A percentile compares a stretch with the other conserved stretches of the same genome.
Evolutionary conservation across 768 basidiomycete genomes (phyloP).

Genomic region (Saitozyma sp.): DNA sequence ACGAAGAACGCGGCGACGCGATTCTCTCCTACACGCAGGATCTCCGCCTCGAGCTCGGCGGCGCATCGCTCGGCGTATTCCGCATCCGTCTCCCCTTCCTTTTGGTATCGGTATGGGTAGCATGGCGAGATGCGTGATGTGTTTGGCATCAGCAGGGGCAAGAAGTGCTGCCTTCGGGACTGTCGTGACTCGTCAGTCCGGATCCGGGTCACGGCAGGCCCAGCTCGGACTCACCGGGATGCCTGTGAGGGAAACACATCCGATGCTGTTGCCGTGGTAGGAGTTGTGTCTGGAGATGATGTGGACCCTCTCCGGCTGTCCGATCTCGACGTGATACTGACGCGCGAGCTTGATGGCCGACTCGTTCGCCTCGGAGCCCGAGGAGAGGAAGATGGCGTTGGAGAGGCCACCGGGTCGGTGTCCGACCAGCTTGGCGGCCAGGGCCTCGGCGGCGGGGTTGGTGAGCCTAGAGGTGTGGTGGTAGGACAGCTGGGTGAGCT

Average conservation of each 20-base stretch:
- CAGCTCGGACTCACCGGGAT: conserved; percentile 2
- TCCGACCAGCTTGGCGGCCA: conserved; percentile 66
- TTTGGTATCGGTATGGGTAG: conserved; percentile 76
- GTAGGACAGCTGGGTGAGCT: conserved; percentile 5
- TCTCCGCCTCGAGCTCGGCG: conserved; percentile 81
- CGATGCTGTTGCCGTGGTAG: conserved; percentile 73
- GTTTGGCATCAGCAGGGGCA: no score
- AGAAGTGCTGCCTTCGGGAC: background rate
- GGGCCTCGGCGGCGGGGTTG: conserved; percentile 74
- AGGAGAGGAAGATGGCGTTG: conserved; percentile 68
- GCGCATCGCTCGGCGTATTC: conserved; percentile 75
- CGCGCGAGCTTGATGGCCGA: conserved; percentile 75
- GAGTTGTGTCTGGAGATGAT: conserved; percentile 77
- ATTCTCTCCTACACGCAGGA: conserved; percentile 74
- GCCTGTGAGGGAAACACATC: conserved; percentile 1
- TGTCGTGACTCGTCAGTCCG: conserved; percentile 1
- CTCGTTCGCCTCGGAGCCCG: conserved; percentile 85
- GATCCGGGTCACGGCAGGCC: background rate
- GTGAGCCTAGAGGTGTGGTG: conserved; percentile 36
- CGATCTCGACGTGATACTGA: conserved; percentile 66
- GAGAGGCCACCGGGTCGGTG: conserved; percentile 58
- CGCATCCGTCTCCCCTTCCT: conserved; percentile 69
- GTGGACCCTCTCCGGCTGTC: conserved; percentile 69
- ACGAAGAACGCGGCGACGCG: conserved; percentile 60
- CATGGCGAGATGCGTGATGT: conserved; percentile 63